Conservation (phyloP, 2,329 filamentous ascomycete species). For the Pseudogymnoascus sp. region DNA sequence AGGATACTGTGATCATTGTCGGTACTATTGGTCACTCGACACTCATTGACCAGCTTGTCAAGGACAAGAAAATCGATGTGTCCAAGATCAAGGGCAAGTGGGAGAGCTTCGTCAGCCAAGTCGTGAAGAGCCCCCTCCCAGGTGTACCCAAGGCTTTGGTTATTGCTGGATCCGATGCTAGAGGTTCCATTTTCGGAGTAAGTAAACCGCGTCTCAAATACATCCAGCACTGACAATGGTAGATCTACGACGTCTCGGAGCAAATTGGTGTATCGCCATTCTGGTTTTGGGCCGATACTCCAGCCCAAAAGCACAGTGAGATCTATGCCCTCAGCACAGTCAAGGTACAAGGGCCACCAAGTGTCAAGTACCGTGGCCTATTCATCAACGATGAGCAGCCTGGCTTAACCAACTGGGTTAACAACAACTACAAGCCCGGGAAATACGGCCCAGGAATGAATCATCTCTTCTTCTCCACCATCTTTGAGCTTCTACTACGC, state of each 20-base stretch:
- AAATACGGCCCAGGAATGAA: conserved; percentile 41
- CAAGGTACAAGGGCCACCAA: conserved; percentile 43
- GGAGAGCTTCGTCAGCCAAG: conserved; percentile 58
- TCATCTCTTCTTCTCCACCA: conserved; percentile 58
- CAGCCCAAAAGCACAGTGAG: conserved; percentile 35
- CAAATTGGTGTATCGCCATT: conserved; percentile 54
- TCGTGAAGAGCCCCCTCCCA: conserved; percentile 51
- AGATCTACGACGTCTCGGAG: not conserved
- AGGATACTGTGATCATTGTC: conserved; percentile 49
- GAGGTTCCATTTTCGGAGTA: conserved; percentile 62
- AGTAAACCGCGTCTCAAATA: not conserved
- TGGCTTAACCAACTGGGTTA: conserved; percentile 56
- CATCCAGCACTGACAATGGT: not conserved
- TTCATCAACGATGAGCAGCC: conserved; percentile 58
- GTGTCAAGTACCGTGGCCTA: conserved; percentile 51
- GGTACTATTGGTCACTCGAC: conserved; percentile 61
- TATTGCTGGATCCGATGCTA: conserved; percentile 59
- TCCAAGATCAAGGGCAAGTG: conserved; percentile 53
- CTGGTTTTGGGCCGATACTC: conserved; percentile 52
- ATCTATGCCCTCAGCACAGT: conserved; percentile 41
- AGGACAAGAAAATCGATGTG: conserved; percentile 49
- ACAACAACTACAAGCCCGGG: conserved; percentile 36
- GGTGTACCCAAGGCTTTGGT: conserved; percentile 54
- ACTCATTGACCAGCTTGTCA: conserved; percentile 52
- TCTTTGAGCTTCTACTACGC: conserved; percentile 65